Evolutionary conservation across 2,329 filamentous ascomycete genomes (phyloP).

Genomic region (Pleoardoris graminearum): DNA sequence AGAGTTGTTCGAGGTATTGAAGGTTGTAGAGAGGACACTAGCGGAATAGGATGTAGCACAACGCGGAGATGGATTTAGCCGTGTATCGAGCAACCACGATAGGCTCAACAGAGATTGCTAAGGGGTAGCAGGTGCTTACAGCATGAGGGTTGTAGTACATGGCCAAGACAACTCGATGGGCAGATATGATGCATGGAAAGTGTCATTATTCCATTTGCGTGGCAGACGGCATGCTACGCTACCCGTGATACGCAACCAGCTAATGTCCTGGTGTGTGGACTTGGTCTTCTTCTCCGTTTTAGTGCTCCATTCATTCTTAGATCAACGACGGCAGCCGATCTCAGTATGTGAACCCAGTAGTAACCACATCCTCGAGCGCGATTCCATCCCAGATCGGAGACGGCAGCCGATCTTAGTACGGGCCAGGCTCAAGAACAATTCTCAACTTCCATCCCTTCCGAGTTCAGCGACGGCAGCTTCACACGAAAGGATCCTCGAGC

Average conservation of each 20-base stretch:
- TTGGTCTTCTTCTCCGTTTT: no score
- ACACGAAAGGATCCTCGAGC: neutral
- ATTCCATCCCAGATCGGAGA: neutral
- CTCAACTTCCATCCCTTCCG: neutral
- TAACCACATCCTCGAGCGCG: neutral
- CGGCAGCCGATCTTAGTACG: neutral
- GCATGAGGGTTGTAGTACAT: no score
- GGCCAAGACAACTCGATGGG: no score
- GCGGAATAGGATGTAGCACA: neutral
- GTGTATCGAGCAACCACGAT: neutral
- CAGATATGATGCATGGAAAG: neutral
- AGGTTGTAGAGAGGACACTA: slow-evolving; percentile 32
- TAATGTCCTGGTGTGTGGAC: neutral
- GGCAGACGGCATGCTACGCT: neutral
- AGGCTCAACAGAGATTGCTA: neutral
- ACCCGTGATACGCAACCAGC: neutral
- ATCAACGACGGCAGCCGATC: neutral
- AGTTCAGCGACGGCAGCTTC: neutral
- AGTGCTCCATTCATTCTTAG: no score
- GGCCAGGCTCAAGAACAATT: neutral
- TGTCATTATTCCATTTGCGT: neutral
- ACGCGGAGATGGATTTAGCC: neutral
- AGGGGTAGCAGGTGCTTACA: neutral
- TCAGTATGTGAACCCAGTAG: neutral
- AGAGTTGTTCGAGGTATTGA: slow-evolving; percentile 46